Evolutionary conservation across 78 protist species (phyloP).

Genomic region (Acrasis kona): DNA sequence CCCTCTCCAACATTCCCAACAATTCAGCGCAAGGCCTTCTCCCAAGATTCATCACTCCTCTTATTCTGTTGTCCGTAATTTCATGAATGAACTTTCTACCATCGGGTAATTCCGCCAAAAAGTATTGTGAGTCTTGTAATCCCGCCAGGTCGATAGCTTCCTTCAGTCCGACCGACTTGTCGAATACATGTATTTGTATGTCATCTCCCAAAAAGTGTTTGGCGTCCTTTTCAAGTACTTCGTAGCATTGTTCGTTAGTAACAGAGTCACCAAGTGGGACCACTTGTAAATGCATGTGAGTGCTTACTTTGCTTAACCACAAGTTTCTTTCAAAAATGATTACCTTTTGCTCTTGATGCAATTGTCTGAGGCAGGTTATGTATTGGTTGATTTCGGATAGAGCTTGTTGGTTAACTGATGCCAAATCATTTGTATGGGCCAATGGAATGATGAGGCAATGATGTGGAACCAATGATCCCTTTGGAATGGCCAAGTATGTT

Average conservation of each 20-base stretch:
- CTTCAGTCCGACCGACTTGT: background rate
- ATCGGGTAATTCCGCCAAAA: background rate
- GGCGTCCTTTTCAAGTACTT: background rate
- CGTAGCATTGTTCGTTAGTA: background rate
- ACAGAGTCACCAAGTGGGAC: slow-evolving; percentile 26
- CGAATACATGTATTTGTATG: background rate
- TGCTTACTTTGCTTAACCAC: background rate
- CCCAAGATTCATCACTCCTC: background rate
- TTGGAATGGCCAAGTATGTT: slow-evolving; percentile 38
- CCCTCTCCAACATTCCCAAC: background rate
- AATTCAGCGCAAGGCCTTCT: background rate
- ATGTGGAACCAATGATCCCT: slow-evolving; percentile 23
- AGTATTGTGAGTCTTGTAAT: background rate
- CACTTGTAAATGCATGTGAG: slow-evolving; percentile 44
- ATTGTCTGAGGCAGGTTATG: background rate
- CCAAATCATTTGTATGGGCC: slow-evolving; percentile 26
- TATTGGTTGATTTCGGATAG: slow-evolving; percentile 4
- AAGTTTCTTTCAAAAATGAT: slow-evolving; percentile 32
- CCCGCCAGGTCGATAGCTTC: background rate
- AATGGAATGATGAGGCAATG: slow-evolving; percentile 25
- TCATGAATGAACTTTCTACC: background rate
- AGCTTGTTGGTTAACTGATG: background rate
- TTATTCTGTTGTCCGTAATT: background rate
- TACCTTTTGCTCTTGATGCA: background rate
- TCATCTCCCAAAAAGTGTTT: background rate